Base-by-base conservation (phyloP, 768 basidiomycete species). In the Panaeolus papilionaceus region DNA sequence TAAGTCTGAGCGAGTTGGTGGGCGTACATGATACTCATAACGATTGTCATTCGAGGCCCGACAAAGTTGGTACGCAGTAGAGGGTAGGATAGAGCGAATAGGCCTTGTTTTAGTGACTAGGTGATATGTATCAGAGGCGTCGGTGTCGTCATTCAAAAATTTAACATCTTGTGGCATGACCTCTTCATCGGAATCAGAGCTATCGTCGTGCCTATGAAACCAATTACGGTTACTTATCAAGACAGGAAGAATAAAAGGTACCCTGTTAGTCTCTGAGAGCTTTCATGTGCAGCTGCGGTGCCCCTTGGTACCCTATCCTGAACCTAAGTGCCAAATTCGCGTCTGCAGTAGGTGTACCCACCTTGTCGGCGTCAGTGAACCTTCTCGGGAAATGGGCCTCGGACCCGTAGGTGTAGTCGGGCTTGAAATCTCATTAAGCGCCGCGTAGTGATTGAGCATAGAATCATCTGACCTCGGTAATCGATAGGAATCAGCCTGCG, bases 1-100 rank as follows among this genome's bases (percentile, higher is more conserved):
- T 0, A 92, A 78, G 12, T 86, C 79, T 3, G 82, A 79, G 5
- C 79, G 61, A 6, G 85, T 78, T 2, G 92, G 92, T 0, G 91
- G 87, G 10, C 74, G 65, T n/a, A 68, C 66, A 0, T 76, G 75
- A 67, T 91, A 93, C 39, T 77, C 72, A 72, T 86, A 88, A 38
- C 75, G 71, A 66, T 85, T 84, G 38, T 74, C 20, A 71, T 77
- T 80, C 67, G 64, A 67, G 44, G 70, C 62, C 62, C 71, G 79
- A 70, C 72, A 78, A 14, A 71, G 66, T 20, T 77, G 72, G 69
- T 75, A 78, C 4, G 70, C 75, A 51, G 71, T 74, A 14, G 76
- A 78, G 47, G 77, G 74, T 38, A 76, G 69, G 26, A 77, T 71
- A 33, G 75, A 72, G 40, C 77, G 74, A 33, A 71, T 73, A 11